Conservation (phyloP, 2,329 filamentous ascomycete genomes). For the Thielaviopsis populi region DNA sequence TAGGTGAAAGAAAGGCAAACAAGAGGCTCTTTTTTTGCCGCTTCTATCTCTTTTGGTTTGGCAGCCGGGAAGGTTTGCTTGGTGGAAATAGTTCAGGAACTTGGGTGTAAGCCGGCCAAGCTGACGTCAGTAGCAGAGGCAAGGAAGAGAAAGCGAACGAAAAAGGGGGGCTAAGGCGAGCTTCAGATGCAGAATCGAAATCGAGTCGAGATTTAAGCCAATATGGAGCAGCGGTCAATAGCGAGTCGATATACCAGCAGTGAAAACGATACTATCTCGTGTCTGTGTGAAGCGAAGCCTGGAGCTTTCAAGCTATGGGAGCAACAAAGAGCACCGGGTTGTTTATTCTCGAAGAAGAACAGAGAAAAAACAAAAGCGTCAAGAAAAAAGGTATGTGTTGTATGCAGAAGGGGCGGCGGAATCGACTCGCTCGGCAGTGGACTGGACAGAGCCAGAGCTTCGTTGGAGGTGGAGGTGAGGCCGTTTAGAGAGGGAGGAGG, state of each 20-base stretch:
- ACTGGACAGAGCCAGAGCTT: neutral
- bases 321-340: neutral
- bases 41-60: neutral
- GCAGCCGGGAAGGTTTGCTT: neutral
- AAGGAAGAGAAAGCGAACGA: neutral
- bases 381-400: neutral
- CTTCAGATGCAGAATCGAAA: neutral
- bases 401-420: neutral
- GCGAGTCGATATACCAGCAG: neutral
- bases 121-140: neutral
- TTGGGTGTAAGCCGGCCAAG: neutral
- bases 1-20: neutral
- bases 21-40: neutral
- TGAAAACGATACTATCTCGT: neutral
- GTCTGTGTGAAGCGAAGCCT: neutral
- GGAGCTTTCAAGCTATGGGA: neutral
- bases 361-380: too few relatives aligned
- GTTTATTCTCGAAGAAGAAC: neutral
- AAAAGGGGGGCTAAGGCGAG: neutral
- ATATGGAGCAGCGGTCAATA: neutral
- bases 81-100: neutral
- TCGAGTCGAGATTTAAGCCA: neutral
- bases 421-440: neutral
- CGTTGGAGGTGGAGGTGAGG: neutral
- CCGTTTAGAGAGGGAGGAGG: neutral